Conservation (phyloP, 495 filamentous ascomycete genomes). For the Penicilliopsis zonata region DNA sequence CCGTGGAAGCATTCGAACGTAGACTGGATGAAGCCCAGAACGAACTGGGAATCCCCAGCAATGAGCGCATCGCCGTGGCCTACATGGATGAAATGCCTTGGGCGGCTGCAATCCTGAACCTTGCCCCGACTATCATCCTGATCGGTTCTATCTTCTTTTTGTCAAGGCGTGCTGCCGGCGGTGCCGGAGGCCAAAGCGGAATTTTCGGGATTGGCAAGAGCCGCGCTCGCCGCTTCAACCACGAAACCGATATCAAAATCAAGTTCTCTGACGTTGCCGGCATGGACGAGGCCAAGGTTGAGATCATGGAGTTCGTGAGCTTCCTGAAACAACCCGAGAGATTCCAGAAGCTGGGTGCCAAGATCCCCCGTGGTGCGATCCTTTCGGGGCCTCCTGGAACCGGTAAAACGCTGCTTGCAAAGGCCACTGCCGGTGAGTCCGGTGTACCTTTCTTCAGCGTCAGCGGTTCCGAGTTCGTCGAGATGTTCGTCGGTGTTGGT, state of each 20-base stretch:
- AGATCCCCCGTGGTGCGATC: slow-evolving; percentile 94
- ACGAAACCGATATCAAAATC: slow-evolving; percentile 88
- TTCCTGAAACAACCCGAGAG: slow-evolving; percentile 85
- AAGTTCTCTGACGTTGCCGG: slow-evolving; percentile 96
- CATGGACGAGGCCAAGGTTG: slow-evolving; percentile 95
- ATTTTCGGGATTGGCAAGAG: slow-evolving; percentile 94
- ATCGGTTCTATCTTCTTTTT: slow-evolving; percentile 66
- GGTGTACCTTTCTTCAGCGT: slow-evolving; percentile 95
- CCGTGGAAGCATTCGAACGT: slow-evolving; percentile 83
- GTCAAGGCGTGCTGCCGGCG: slow-evolving; percentile 52
- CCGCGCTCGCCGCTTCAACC: slow-evolving; percentile 91
- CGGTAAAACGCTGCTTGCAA: slow-evolving; percentile 94
- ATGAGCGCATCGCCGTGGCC: slow-evolving; percentile 81
- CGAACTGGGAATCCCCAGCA: slow-evolving; percentile 69
- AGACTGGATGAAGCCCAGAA: slow-evolving; percentile 76
- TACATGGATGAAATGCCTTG: slow-evolving; percentile 68
- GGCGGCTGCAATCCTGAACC: slow-evolving; percentile 52
- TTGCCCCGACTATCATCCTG: slow-evolving; percentile 80
- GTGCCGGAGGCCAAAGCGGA: slow-evolving; percentile 56
- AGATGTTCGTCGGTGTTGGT: slow-evolving; percentile 99
- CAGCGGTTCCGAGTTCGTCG: slow-evolving; percentile 96
- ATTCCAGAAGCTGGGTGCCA: slow-evolving; percentile 88
- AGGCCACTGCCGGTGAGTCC: slow-evolving; percentile 97
- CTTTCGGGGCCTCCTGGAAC: slow-evolving; percentile 93
- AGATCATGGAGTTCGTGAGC: slow-evolving; percentile 99